These are phyloP conservation scores for Suillus sp. DNA, from an alignment of 768 basidiomycete species.

Conservation along the genomic window DNA sequence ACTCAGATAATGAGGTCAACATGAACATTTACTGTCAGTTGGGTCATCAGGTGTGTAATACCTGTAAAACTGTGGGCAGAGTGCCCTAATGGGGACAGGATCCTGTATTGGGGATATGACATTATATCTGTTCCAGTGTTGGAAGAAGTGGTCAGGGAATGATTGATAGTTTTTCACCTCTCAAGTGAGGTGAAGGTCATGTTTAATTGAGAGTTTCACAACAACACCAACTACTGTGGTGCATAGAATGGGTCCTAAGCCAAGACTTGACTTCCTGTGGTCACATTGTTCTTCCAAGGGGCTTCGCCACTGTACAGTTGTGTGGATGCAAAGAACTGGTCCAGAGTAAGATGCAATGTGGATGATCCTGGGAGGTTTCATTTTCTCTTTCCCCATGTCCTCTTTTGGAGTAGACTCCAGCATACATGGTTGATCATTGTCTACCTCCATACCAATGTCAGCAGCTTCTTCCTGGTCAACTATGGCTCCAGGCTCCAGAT, in stretches of 20 bases:
- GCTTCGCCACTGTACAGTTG: constrained; percentile 19
- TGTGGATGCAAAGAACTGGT: constrained; percentile 18
- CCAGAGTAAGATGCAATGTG: constrained; percentile 1
- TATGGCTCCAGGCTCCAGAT: not conserved
- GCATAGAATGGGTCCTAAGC: constrained; percentile 11
- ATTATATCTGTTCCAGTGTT: constrained; percentile 29
- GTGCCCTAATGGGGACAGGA: constrained; percentile 48
- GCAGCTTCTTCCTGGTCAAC: not conserved
- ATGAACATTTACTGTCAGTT: constrained; percentile 9
- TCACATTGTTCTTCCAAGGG: constrained; percentile 9
- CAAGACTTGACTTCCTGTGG: not conserved
- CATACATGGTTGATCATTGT: not conserved
- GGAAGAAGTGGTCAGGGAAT: constrained; percentile 32
- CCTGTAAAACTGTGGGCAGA: constrained; percentile 68
- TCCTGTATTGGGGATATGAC: constrained; percentile 31
- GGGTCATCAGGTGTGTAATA: constrained; percentile 46
- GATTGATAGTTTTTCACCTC: constrained; percentile 32
- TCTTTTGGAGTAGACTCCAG: not conserved
- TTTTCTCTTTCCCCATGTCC: not conserved
- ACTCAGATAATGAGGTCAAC: constrained; percentile 28
- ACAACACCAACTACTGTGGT: constrained; percentile 43
- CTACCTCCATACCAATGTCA: not conserved
- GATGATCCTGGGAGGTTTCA: not conserved
- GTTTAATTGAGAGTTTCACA: constrained; percentile 44
- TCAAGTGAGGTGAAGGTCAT: constrained; percentile 39